These are phyloP conservation scores for Triticum monococcum DNA, from an alignment of 176 grass and related monocot genomes.

Conservation along the genomic window DNA sequence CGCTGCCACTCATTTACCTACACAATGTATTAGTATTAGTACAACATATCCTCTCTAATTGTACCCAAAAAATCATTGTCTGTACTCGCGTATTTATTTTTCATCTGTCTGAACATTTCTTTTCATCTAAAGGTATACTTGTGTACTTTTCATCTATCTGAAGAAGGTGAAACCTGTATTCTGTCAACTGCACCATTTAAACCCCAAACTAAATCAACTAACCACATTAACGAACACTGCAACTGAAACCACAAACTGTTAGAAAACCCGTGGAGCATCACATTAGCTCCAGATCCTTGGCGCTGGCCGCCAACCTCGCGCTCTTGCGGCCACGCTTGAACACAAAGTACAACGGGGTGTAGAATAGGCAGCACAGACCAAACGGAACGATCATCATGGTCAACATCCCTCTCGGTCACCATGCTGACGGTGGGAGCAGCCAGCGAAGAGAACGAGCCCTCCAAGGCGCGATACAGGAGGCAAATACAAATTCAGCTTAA, in stretches of 20 bases:
- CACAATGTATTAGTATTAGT: not conserved
- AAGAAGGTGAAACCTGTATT: not conserved
- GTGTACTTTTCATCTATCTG: not conserved
- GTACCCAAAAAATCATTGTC: not conserved
- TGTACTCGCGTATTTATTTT: not conserved
- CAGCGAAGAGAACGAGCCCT: constrained; percentile 73
- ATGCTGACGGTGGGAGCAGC: constrained; percentile 78
- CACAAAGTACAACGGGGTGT: constrained; percentile 75
- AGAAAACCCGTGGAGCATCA: not conserved
- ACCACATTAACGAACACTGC: not conserved
- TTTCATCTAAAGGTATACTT: too few species aligned
- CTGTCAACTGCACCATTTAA: not conserved
- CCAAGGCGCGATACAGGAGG: constrained; percentile 26
- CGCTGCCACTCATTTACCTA: not conserved
- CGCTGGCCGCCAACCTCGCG: constrained; percentile 53
- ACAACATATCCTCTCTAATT: not conserved
- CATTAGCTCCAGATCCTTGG: constrained; percentile 67
- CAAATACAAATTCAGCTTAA: too few species aligned
- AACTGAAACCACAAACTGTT: not conserved
- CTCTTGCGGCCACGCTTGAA: constrained; percentile 79
- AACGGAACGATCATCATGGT: constrained; percentile 90
- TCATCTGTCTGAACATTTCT: too few species aligned
- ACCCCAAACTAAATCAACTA: not conserved
- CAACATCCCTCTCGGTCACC: constrained; percentile 71
- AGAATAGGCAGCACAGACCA: constrained; percentile 71